These are phyloP conservation scores for Boletus barrowsii DNA, from an alignment of 768 basidiomycete species.

Conservation along the genomic window DNA sequence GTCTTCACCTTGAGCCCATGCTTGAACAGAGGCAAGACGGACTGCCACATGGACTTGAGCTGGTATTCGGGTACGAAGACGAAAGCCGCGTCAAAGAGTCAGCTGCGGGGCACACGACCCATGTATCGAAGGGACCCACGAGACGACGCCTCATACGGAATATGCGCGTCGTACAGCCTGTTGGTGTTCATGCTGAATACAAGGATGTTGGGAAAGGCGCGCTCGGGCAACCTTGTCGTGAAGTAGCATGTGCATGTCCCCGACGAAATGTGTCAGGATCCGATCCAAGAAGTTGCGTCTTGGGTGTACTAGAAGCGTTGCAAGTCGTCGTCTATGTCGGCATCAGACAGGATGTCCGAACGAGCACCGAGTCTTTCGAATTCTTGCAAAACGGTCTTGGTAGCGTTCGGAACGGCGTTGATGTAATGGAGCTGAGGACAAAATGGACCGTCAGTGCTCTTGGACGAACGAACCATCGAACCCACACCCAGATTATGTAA, in stretches of 20 bases:
- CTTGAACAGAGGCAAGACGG: conserved; percentile 8
- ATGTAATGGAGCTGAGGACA: conserved; percentile 85
- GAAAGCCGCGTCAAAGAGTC: too few species aligned
- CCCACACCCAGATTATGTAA: too few species aligned
- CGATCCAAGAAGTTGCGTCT: conserved; percentile 87
- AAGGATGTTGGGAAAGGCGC: conserved; percentile 19
- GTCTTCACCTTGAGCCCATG: too few species aligned
- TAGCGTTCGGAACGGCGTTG: conserved; percentile 63
- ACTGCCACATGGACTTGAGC: conserved; percentile 28
- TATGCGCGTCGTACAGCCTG: conserved; percentile 25
- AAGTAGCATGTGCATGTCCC: conserved; percentile 91
- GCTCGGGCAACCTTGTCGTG: conserved; percentile 78
- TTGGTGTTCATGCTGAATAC: too few species aligned
- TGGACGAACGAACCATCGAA: too few species aligned
- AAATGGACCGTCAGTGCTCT: too few species aligned
- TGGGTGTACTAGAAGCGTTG: conserved; percentile 40
- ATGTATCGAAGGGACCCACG: conserved; percentile 66
- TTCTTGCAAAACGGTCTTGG: conserved; percentile 55
- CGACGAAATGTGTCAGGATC: conserved; percentile 91
- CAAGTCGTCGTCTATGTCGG: conserved; percentile 17
- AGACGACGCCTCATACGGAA: conserved; percentile 90
- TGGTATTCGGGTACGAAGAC: conserved; percentile 1
- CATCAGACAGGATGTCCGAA: background rate
- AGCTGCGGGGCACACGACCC: conserved; percentile 58
- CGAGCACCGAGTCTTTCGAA: conserved; percentile 33